Evolutionary conservation across 2,329 filamentous ascomycete genomes (phyloP).

Genomic region (Cadophora malorum): DNA sequence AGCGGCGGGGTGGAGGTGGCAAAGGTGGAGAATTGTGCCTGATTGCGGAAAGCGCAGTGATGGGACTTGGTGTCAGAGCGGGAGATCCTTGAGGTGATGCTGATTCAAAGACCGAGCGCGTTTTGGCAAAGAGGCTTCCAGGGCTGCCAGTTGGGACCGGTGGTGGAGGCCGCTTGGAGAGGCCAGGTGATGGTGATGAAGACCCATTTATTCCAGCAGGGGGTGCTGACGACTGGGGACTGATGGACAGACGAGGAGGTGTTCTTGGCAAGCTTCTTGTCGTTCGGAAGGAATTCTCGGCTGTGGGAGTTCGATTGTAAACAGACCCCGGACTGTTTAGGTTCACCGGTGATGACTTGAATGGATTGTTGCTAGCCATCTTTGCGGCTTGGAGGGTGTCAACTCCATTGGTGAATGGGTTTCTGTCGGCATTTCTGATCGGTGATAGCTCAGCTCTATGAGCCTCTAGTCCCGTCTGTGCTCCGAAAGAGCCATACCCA

Average conservation of each 20-base stretch:
- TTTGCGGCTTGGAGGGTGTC: neutral
- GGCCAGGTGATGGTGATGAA: neutral
- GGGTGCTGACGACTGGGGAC: neutral
- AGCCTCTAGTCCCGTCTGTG: neutral
- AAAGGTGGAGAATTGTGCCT: conserved; percentile 20
- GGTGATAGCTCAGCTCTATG: conserved; percentile 1
- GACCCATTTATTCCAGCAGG: neutral
- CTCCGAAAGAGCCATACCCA: neutral
- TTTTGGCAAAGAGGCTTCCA: conserved; percentile 39
- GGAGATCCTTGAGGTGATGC: conserved; percentile 25
- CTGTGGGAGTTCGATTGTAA: neutral
- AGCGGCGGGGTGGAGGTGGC: conserved; percentile 12
- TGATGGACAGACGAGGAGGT: neutral
- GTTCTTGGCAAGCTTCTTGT: neutral
- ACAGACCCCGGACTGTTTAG: neutral
- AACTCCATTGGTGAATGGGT: neutral
- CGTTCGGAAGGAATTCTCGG: neutral
- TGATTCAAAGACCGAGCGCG: conserved; percentile 40
- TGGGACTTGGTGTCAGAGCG: conserved; percentile 15
- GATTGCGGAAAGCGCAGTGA: conserved; percentile 3
- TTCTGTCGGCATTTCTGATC: too few relatives aligned
- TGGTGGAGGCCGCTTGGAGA: conserved; percentile 9
- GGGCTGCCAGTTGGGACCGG: conserved; percentile 27
- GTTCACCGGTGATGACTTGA: neutral
- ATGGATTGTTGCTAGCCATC: neutral